phyloP scores from a whole-genome alignment of 208 protist genomes.

The Acanthamoeba culbertsoni region DNA sequence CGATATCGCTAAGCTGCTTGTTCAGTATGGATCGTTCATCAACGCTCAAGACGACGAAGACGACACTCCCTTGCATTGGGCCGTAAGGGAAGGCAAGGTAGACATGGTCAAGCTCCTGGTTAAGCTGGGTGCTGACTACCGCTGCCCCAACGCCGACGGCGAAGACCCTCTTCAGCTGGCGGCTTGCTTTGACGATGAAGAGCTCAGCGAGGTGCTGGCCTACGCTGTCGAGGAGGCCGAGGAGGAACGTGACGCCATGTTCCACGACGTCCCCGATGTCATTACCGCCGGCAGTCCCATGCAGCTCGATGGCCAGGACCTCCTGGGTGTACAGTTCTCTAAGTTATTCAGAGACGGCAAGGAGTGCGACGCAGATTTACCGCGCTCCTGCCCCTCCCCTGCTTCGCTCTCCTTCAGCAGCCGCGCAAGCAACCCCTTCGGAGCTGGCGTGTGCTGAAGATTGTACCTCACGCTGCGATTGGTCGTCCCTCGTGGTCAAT shows the following conservation, averaged over 20 bases:
- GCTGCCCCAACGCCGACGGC: neutral
- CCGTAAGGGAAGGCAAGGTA: neutral
- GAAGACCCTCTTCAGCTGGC: neutral
- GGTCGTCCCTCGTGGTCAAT: neutral
- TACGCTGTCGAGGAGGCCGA: constrained; percentile 3
- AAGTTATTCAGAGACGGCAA: neutral
- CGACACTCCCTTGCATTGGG: constrained; percentile 22
- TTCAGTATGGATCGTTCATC: neutral
- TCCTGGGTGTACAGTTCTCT: neutral
- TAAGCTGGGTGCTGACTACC: neutral
- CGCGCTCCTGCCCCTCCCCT: neutral
- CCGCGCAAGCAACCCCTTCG: too few species aligned
- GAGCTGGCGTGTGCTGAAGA: neutral
- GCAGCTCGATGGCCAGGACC: neutral
- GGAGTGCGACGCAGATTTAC: neutral
- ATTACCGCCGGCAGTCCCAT: neutral
- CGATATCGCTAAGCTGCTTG: neutral
- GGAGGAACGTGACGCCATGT: neutral
- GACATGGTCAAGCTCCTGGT: neutral
- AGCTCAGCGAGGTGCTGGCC: neutral
- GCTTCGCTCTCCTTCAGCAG: neutral
- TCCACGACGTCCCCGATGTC: neutral
- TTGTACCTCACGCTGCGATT: neutral
- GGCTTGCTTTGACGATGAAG: neutral
- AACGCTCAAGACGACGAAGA: constrained; percentile 17